Evolutionary conservation across 345 rosid species (phyloP).

Genomic region (Euphorbia lathyris): DNA sequence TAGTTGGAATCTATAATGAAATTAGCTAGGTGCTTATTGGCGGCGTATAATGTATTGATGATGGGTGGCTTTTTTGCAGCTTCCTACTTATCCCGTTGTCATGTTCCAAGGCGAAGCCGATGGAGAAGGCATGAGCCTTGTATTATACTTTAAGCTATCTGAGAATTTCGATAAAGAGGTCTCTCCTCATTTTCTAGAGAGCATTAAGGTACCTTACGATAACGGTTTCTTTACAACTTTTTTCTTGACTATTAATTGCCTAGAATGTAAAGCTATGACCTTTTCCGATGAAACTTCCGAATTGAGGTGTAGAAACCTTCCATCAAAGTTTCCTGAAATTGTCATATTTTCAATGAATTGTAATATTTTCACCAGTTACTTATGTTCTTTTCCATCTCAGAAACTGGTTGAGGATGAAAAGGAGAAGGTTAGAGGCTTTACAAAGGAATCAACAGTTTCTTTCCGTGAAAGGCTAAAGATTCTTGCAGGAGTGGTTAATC

Average conservation of each 20-base stretch:
- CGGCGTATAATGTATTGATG: background rate
- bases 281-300: too few species aligned
- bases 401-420: slow-evolving; percentile 62
- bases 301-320: too few species aligned
- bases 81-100: slow-evolving; percentile 68
- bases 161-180: slow-evolving; percentile 52
- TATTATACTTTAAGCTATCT: slow-evolving; percentile 56
- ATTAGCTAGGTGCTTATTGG: background rate
- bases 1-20: background rate
- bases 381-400: slow-evolving; percentile 33
- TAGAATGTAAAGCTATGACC: too few species aligned
- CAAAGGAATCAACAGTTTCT: slow-evolving; percentile 55
- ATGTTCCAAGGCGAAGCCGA: slow-evolving; percentile 56
- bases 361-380: background rate
- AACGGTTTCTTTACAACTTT: background rate
- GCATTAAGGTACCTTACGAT: slow-evolving; percentile 47
- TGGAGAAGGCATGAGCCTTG: slow-evolving; percentile 90
- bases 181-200: slow-evolving; percentile 62
- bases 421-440: slow-evolving; percentile 68
- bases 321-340: too few species aligned
- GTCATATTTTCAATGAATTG: too few species aligned
- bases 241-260: background rate
- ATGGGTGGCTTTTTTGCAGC: slow-evolving; percentile 29
- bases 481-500: slow-evolving; percentile 64
- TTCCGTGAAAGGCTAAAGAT: slow-evolving; percentile 81